Evolutionary conservation across 331 rosid species (phyloP).

Genomic region (Quercus lobata): DNA sequence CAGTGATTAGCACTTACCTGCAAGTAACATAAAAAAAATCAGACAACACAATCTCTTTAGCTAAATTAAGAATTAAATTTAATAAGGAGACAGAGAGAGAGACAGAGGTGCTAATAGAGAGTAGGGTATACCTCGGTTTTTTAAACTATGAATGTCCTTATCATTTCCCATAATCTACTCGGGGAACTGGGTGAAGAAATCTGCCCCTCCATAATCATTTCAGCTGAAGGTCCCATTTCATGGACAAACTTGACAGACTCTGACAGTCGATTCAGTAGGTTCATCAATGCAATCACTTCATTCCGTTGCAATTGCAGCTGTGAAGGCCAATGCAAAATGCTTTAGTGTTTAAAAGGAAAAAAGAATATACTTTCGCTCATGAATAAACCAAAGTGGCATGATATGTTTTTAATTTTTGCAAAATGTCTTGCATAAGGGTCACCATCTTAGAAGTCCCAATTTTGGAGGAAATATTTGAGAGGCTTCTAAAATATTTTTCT

Average conservation of each 20-base stretch:
- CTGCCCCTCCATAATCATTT: slow-evolving; percentile 43
- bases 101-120: not conserved
- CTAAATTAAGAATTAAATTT: not conserved
- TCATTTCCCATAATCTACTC: slow-evolving; percentile 41
- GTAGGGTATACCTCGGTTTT: slow-evolving; percentile 22
- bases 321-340: slow-evolving; percentile 23
- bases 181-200: slow-evolving; percentile 22
- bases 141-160: slow-evolving; percentile 37
- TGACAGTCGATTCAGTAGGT: slow-evolving; percentile 87
- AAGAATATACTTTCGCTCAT: not conserved
- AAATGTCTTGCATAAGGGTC: not conserved
- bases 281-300: slow-evolving; percentile 86
- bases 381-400: too few species aligned
- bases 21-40: not conserved
- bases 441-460: not conserved
- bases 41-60: not conserved
- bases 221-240: slow-evolving; percentile 64
- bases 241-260: slow-evolving; percentile 71
- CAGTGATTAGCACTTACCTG: not conserved
- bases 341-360: not conserved
- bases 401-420: not conserved
- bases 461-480: not conserved
- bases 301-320: slow-evolving; percentile 92
- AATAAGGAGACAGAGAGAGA: too few species aligned
- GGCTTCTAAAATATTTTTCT: not conserved